These are phyloP conservation scores for Tricholoma saponaceum DNA, from an alignment of 768 basidiomycete genomes.

Conservation along the genomic window DNA sequence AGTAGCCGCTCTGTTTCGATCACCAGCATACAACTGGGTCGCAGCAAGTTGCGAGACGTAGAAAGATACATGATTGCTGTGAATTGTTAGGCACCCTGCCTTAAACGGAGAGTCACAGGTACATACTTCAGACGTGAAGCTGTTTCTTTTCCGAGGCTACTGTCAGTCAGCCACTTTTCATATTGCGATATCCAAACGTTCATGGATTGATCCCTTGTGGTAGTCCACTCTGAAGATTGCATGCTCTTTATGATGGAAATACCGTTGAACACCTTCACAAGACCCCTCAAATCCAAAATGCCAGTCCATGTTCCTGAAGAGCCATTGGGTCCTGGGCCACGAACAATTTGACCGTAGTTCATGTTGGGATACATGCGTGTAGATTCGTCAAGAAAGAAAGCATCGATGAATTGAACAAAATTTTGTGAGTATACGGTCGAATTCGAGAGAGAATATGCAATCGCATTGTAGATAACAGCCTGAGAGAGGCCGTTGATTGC, in stretches of 20 bases:
- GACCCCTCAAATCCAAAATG: constrained; percentile 46
- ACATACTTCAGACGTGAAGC: constrained; percentile 9
- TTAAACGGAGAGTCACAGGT: background rate
- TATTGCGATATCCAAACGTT: constrained; percentile 40
- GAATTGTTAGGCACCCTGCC: background rate
- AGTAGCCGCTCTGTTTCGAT: constrained; percentile 34
- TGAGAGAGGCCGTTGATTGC: constrained; percentile 39
- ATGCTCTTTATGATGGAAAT: constrained; percentile 36
- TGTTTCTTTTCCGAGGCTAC: constrained; percentile 36
- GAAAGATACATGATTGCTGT: constrained; percentile 54
- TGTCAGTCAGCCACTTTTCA: constrained; percentile 38
- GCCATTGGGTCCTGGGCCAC: constrained; percentile 45
- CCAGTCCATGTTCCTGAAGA: constrained; percentile 44
- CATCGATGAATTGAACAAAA: constrained; percentile 33
- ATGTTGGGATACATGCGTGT: constrained; percentile 53
- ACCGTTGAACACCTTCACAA: constrained; percentile 46
- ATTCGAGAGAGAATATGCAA: constrained; percentile 34
- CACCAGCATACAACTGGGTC: constrained; percentile 35
- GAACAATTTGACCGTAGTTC: constrained; percentile 50
- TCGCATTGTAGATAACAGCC: constrained; percentile 39
- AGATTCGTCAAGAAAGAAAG: constrained; percentile 40
- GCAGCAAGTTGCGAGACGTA: constrained; percentile 42
- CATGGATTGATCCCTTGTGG: constrained; percentile 34
- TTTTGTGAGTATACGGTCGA: constrained; percentile 30
- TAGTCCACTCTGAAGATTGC: constrained; percentile 39